Percentiles rank a stretch among this genome's conserved stretches.
phyloP scores from a whole-genome alignment of 352 stramenopile species.

The Globisporangium ultimum region DNA sequence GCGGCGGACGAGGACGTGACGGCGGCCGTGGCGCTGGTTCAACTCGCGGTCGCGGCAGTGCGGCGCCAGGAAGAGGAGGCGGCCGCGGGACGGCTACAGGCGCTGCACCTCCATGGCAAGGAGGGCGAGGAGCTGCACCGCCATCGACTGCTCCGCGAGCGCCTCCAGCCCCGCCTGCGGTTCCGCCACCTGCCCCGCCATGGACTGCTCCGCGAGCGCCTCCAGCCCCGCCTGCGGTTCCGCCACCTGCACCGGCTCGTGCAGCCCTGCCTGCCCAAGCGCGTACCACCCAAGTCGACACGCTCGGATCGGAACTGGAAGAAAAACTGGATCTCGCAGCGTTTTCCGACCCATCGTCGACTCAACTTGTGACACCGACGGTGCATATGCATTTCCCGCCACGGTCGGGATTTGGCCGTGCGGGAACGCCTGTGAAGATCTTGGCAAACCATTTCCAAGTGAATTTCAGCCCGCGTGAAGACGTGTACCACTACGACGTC shows the following conservation, averaged over 20 bases:
- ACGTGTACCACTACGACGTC: slow-evolving; percentile 78
- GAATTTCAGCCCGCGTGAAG: slow-evolving; percentile 35
- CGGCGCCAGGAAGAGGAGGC: not conserved
- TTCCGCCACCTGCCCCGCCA: not conserved
- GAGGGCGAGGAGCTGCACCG: not conserved
- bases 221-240: no score
- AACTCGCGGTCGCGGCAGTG: slow-evolving; percentile 4
- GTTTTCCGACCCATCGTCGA: not conserved
- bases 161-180: no score
- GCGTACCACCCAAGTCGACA: slow-evolving; percentile 3
- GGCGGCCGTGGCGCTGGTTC: slow-evolving; percentile 7
- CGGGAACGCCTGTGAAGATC: slow-evolving; percentile 34
- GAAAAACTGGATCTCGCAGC: slow-evolving; percentile 28
- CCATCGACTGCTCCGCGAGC: no score
- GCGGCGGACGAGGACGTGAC: slow-evolving; percentile 5
- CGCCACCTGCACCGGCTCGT: not conserved
- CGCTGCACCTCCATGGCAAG: not conserved
- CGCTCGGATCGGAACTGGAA: slow-evolving; percentile 27
- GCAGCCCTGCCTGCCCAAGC: not conserved
- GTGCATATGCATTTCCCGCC: slow-evolving; percentile 42
- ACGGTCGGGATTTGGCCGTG: slow-evolving; percentile 55
- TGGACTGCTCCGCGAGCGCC: no score
- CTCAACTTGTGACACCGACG: slow-evolving; percentile 28
- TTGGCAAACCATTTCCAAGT: slow-evolving; percentile 71
- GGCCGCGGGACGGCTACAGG: not conserved